Evolutionary conservation across 805 yeast genomes (phyloP), one percentile per base, ranked within the genome.

Genomic region (Yarrowia alimentaria): DNA sequence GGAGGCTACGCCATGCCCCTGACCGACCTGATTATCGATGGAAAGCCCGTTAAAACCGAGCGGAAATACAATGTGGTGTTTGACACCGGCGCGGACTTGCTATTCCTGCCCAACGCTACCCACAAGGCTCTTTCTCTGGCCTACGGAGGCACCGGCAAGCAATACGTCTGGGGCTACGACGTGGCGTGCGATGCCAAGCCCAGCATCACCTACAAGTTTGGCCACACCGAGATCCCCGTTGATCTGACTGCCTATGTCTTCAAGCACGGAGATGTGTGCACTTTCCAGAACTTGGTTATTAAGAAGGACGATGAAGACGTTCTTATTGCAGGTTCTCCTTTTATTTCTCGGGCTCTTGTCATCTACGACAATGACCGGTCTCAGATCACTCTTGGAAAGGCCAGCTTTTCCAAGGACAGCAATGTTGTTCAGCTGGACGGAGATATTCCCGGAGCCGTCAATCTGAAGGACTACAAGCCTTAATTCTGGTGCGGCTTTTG

Each of bases 321-420:
- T 7, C 18, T 33, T n/a, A 17, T 33, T 8, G 9, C 12, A 12
- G 38, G 38, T 2, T 25, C 38, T 5, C 18, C 4, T 6, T 2
- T 20, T 5, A 13, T 33, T 7, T 33, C 38, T 6, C 11, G n/a
- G 9, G 25, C 25, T 12, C 11, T 32, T 10, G 17, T 32, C 24
- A 32, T 32, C 24, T 32, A 32, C 37, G 37, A 32, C 11, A 32
- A 32, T 24, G 37, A 32, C 11, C 37, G 37, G 8, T 6, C 11
- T n/a, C 37, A 32, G 37, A 19, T 32, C 24, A 12, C 16, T 12
- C n/a, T 32, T 7, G 37, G 12, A 6, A 19, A 19, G 24, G 37
- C 37, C 22, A 32, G 20, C 24, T 32, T 19, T 12, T 13, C 24
- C 22, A 16, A n/a, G 6, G 37, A 32, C 12, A 19, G 17, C 24